Conservation (phyloP, 106 monocot species). For the Posidonia australis region DNA sequence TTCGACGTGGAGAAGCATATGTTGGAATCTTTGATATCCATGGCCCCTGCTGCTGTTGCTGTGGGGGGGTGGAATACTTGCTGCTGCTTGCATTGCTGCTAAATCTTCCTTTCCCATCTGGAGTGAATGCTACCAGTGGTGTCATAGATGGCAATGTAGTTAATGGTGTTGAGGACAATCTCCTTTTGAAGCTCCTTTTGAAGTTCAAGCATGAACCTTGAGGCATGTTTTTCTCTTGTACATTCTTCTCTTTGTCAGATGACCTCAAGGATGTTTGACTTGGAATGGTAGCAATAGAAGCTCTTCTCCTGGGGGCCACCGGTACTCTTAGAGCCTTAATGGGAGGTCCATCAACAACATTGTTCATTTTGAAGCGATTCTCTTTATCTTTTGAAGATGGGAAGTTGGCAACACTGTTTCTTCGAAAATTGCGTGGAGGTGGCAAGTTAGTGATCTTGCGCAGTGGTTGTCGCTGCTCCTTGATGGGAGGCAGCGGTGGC, state of each 20-base stretch:
- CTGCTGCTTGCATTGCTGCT: constrained; percentile 16
- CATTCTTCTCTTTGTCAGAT: background rate
- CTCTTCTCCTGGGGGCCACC: constrained; percentile 40
- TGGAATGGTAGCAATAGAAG: constrained; percentile 40
- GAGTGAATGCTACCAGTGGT: constrained; percentile 26
- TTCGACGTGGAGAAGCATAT: constrained; percentile 27
- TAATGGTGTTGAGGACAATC: constrained; percentile 37
- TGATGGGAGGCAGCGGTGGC: constrained; percentile 52
- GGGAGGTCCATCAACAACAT: background rate
- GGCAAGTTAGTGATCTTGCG: constrained; percentile 35
- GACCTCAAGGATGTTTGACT: background rate
- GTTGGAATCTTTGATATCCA: constrained; percentile 51
- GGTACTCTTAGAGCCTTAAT: constrained; percentile 41
- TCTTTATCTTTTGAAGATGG: constrained; percentile 36
- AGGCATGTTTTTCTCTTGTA: background rate
- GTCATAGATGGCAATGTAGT: constrained; percentile 12
- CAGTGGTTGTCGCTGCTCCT: constrained; percentile 37
- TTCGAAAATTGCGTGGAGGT: constrained; percentile 20
- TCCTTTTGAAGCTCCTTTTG: constrained; percentile 14
- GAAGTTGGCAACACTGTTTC: constrained; percentile 1
- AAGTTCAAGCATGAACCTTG: background rate
- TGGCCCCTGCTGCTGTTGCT: background rate
- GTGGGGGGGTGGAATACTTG: constrained; percentile 44
- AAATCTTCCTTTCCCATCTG: constrained; percentile 22
- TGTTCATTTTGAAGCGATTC: constrained; percentile 23